Evolutionary conservation across 176 grass and related monocot species (phyloP).

Genomic region (Phoenix roebelenii): DNA sequence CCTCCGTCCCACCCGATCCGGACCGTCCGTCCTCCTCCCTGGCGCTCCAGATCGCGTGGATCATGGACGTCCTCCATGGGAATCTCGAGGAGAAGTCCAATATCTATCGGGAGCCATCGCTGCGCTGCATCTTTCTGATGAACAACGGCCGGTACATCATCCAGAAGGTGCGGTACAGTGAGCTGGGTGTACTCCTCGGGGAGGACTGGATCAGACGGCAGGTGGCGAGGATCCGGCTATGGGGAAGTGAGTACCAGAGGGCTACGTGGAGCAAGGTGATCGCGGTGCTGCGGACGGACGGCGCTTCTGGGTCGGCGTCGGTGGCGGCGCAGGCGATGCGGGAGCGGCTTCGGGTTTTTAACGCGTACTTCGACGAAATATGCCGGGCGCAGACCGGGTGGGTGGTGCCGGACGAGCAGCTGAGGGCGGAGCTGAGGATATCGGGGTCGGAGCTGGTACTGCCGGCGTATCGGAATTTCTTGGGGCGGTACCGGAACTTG

Average conservation of each 20-base stretch:
- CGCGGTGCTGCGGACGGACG: constrained; percentile 21
- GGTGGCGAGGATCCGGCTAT: constrained; percentile 27
- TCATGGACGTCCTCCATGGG: constrained; percentile 29
- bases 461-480: constrained; percentile 24
- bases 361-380: constrained; percentile 29
- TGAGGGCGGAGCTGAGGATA: constrained; percentile 25
- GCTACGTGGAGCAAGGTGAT: constrained; percentile 34
- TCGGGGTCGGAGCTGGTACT: constrained; percentile 25
- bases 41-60: constrained; percentile 26
- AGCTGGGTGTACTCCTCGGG: constrained; percentile 32
- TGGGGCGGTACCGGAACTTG: too few relatives aligned
- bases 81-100: constrained; percentile 41
- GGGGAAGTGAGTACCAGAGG: constrained; percentile 21
- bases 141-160: constrained; percentile 38
- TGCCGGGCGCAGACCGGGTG: constrained; percentile 31
- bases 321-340: constrained; percentile 21
- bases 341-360: constrained; percentile 31
- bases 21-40: constrained; percentile 31
- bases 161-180: constrained; percentile 29
- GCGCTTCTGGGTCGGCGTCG: neutral
- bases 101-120: constrained; percentile 29
- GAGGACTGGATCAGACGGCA: constrained; percentile 29
- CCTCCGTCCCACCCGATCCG: constrained; percentile 12
- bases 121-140: constrained; percentile 28
- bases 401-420: constrained; percentile 35